Base-by-base conservation (phyloP, 192 early-diverging fungal genomes). In the Podila minutissima region DNA sequence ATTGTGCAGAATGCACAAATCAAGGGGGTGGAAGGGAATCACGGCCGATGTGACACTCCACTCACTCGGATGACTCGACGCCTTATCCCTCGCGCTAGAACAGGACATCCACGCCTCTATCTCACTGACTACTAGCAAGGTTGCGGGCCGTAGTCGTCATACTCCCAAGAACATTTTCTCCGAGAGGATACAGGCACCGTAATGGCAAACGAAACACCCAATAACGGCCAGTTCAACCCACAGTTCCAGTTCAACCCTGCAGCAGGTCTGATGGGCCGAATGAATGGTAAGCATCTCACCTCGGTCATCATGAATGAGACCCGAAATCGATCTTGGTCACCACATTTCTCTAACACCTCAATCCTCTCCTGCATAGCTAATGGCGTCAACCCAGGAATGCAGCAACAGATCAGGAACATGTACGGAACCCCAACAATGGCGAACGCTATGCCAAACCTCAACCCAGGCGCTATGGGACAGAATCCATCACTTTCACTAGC, bases 161-260 rank as follows among this genome's bases (percentile, higher is more conserved):
- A 46, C 11, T 46, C 41, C 41, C 41, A 46, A 46, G 8, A 46
- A 17, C 11, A 15, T 15, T 46, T 46, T 46, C 38, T 17, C 41
- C 41, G 41, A 46, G 41, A 46, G 41, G 12, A 17, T 46, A 8
- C 41, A 46, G 41, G 41, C 41, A 49, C 9, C 17, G 7, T 61
- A 33, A 81, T 81, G 77, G 72, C 77, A 15, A 78, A 78, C 66
- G 77, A 81, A 28, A 73, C 71, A 37, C 77, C 77, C 53, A 72
- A 72, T 46, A 75, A 68, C 57, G 62, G 69, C 10, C 71, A 72
- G 49, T 73, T 81, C 71, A 72, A 81, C 62, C 71, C 77, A 38
- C 77, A 81, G 37, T 66, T 73, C 38, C 77, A 72, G 57, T 81
- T 69, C 53, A 55, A 55, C 77, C 68, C 77, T 59, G 61, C 71